Conservation (phyloP, 345 rosid genomes). For the Arabis alpina region DNA sequence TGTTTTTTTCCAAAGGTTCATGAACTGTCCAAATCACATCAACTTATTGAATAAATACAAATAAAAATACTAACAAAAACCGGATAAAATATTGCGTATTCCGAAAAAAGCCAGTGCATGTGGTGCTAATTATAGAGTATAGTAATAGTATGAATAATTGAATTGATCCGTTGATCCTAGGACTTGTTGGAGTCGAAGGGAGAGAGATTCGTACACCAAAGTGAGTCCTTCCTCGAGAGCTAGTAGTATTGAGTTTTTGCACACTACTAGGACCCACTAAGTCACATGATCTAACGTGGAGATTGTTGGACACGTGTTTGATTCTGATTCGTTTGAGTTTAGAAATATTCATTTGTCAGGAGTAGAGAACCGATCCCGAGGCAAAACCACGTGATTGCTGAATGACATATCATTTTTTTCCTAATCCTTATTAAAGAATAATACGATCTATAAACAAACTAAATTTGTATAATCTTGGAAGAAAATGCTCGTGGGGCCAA, state of each 20-base stretch:
- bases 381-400: constrained; percentile 60
- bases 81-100: constrained; percentile 36
- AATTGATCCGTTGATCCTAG: constrained; percentile 40
- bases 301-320: constrained; percentile 34
- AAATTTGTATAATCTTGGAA: not conserved
- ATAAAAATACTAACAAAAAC: constrained; percentile 1
- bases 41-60: constrained; percentile 7
- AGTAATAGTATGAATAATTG: constrained; percentile 30
- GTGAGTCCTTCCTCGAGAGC: constrained; percentile 28
- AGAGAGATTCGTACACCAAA: constrained; percentile 35
- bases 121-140: constrained; percentile 35
- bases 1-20: constrained; percentile 29
- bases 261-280: constrained; percentile 44
- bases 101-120: constrained; percentile 34
- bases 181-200: constrained; percentile 9
- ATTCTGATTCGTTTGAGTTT: constrained; percentile 21
- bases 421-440: not conserved
- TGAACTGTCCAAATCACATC: constrained; percentile 43
- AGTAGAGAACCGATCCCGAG: constrained; percentile 46
- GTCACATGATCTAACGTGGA: constrained; percentile 50
- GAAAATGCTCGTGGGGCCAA: constrained; percentile 38
- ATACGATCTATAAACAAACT: not conserved
- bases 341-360: constrained; percentile 41
- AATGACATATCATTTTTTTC: constrained; percentile 32
- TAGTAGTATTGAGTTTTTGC: constrained; percentile 11